These are phyloP conservation scores for Malania oleifera DNA, from an alignment of 164 flowering plant genomes.

Conservation along the genomic window DNA sequence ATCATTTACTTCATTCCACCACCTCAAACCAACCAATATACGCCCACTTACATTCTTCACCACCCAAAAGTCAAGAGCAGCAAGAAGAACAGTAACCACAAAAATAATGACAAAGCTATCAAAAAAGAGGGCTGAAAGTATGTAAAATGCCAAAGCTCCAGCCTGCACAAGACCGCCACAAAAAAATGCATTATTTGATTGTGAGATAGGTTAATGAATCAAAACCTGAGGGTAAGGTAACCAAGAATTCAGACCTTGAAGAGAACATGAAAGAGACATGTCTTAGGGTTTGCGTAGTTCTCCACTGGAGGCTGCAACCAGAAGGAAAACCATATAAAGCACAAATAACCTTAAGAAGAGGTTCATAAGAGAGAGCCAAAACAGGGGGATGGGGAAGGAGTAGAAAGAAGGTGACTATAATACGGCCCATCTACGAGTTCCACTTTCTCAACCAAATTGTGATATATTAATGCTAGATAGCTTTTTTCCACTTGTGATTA, in stretches of 20 bases:
- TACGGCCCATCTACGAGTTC: neutral
- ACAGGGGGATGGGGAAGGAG: too few relatives aligned
- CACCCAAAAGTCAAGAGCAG: slow-evolving; percentile 97
- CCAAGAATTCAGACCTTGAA: slow-evolving; percentile 56
- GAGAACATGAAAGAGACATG: slow-evolving; percentile 90
- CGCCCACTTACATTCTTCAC: slow-evolving; percentile 97
- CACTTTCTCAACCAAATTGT: neutral
- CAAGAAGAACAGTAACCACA: slow-evolving; percentile 85
- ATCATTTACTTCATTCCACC: slow-evolving; percentile 98
- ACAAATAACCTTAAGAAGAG: too few relatives aligned
- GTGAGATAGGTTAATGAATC: neutral
- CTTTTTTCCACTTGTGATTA: too few relatives aligned
- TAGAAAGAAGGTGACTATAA: too few relatives aligned
- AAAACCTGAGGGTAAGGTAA: neutral
- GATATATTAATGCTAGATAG: neutral
- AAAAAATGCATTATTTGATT: slow-evolving; percentile 1
- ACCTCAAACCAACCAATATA: slow-evolving; percentile 89
- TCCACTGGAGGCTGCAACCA: slow-evolving; percentile 57
- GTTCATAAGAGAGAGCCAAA: too few relatives aligned
- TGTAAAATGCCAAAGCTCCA: slow-evolving; percentile 83
- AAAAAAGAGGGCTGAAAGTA: slow-evolving; percentile 79
- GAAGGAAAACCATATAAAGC: neutral
- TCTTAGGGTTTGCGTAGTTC: slow-evolving; percentile 83
- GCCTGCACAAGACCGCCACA: slow-evolving; percentile 55
- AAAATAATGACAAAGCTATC: slow-evolving; percentile 85